phyloP scores from a whole-genome alignment of 2,329 filamentous ascomycete species.

The Aotearoamyces nothofagi region DNA sequence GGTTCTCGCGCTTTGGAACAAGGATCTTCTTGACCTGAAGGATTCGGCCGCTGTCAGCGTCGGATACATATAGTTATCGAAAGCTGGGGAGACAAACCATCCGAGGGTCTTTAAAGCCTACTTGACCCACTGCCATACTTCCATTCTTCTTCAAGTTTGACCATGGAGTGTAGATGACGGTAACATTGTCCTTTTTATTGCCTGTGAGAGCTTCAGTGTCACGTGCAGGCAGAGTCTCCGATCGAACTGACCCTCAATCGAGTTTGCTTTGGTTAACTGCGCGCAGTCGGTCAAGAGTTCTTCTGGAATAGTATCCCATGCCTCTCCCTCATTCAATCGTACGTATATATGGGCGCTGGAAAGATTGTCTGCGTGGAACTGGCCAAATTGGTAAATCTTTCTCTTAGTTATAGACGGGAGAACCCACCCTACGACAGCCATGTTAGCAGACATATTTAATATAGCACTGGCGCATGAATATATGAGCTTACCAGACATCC shows the following conservation, averaged over 20 bases:
- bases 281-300: slow-evolving; percentile 73
- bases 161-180: slow-evolving; percentile 95
- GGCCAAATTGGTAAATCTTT: no score
- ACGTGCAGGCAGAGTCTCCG: slow-evolving; percentile 1
- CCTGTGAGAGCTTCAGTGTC: slow-evolving; percentile 30
- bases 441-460: no score
- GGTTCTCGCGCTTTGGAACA: slow-evolving; percentile 68
- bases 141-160: slow-evolving; percentile 91
- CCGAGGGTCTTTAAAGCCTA: slow-evolving; percentile 81
- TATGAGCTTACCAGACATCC: slow-evolving; percentile 65
- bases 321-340: slow-evolving; percentile 60
- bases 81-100: slow-evolving; percentile 31
- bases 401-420: no score
- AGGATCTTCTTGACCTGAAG: slow-evolving; percentile 63
- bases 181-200: slow-evolving; percentile 98
- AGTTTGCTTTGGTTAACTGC: slow-evolving; percentile 98
- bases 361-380: slow-evolving; percentile 97
- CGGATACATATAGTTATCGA: no score
- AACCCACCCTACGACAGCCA: no score
- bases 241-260: slow-evolving; percentile 61
- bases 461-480: no score
- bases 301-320: slow-evolving; percentile 69
- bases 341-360: slow-evolving; percentile 96
- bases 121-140: slow-evolving; percentile 89
- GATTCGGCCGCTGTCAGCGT: no score